These are phyloP conservation scores for Ormosia emarginata DNA, from an alignment of 306 rosid genomes.

Conservation along the genomic window DNA sequence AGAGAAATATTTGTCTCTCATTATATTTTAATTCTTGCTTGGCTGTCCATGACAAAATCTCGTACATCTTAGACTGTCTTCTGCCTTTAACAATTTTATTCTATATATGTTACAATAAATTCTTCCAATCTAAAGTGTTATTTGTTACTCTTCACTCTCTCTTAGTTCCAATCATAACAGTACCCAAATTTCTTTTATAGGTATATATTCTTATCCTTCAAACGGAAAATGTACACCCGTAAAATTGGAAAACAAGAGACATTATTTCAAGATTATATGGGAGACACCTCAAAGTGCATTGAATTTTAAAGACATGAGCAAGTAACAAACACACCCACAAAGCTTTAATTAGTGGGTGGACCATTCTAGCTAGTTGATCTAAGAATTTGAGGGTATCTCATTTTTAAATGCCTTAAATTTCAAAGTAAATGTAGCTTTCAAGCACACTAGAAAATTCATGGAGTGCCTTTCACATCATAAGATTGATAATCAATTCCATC, in stretches of 20 bases:
- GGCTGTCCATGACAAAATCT: conserved; percentile 14
- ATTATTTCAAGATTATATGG: neutral
- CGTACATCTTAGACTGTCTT: conserved; percentile 1
- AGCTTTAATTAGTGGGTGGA: conserved; percentile 31
- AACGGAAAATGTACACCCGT: neutral
- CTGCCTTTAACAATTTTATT: neutral
- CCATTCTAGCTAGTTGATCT: conserved; percentile 33
- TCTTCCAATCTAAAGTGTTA: neutral
- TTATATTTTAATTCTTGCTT: conserved; percentile 22
- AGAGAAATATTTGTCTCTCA: conserved; percentile 11
- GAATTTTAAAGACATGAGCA: neutral
- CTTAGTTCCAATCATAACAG: neutral
- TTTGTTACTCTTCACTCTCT: neutral
- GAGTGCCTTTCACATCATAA: conserved; percentile 30
- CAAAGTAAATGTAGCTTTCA: conserved; percentile 41
- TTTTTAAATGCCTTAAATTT: neutral
- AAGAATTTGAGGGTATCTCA: conserved; percentile 14
- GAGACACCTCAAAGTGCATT: neutral
- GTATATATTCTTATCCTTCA: neutral
- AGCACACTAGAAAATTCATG: conserved; percentile 23
- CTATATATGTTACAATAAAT: neutral
- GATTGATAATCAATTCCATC: conserved; percentile 18
- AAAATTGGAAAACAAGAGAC: conserved; percentile 1
- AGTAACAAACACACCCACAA: neutral
- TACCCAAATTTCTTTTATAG: neutral